These are phyloP conservation scores for Fusarium robinianum DNA, from an alignment of 2,329 filamentous ascomycete species.

Conservation along the genomic window DNA sequence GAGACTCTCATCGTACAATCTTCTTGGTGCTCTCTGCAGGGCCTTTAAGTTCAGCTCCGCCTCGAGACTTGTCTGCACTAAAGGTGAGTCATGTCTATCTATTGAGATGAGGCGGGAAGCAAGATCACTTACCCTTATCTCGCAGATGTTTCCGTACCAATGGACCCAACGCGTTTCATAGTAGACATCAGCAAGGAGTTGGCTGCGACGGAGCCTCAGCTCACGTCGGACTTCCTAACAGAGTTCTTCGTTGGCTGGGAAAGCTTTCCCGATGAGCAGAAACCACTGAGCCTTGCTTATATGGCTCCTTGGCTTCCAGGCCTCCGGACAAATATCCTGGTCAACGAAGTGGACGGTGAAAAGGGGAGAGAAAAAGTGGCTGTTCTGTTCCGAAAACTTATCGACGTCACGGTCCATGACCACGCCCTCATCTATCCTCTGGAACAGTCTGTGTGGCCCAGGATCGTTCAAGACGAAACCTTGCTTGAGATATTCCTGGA, in stretches of 20 bases:
- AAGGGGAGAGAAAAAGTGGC: conserved; percentile 69
- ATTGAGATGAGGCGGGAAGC: background rate
- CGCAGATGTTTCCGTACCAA: conserved; percentile 65
- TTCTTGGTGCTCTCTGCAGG: conserved; percentile 67
- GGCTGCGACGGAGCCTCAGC: conserved; percentile 65
- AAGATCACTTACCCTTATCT: conserved; percentile 1
- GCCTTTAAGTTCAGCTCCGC: conserved; percentile 69
- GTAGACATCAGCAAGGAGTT: conserved; percentile 67
- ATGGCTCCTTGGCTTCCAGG: conserved; percentile 72
- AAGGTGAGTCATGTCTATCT: conserved; percentile 49
- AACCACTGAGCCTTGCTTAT: conserved; percentile 68
- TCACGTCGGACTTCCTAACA: conserved; percentile 71
- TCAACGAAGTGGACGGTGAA: conserved; percentile 64
- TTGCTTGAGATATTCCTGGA: conserved; percentile 70
- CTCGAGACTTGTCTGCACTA: conserved; percentile 63
- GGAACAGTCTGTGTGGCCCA: conserved; percentile 69
- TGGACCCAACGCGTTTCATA: conserved; percentile 67
- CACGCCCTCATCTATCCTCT: conserved; percentile 62
- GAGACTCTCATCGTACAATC: conserved; percentile 68
- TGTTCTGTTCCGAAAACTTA: conserved; percentile 66
- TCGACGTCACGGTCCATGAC: conserved; percentile 67
- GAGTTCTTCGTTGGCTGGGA: conserved; percentile 76
- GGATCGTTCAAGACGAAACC: conserved; percentile 66
- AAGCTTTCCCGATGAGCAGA: conserved; percentile 69
- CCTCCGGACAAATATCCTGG: conserved; percentile 62